phyloP scores from a whole-genome alignment of 768 basidiomycete species.

The Mycena polygramma region DNA sequence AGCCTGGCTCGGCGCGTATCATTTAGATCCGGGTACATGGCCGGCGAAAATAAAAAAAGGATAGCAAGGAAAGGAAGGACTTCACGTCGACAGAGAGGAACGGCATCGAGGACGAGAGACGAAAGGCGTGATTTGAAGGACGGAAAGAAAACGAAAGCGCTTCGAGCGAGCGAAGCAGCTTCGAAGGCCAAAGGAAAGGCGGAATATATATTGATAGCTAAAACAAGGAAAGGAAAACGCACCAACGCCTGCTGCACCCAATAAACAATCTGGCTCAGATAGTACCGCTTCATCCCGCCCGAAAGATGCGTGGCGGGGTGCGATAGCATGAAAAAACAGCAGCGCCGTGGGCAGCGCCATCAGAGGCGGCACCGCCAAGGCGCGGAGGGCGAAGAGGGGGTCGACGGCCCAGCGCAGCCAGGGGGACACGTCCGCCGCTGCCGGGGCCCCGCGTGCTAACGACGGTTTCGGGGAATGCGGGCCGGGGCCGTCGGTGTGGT shows the following conservation, averaged over 20 bases:
- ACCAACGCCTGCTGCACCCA: constrained; percentile 25
- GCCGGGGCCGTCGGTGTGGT: neutral
- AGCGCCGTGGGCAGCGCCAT: neutral
- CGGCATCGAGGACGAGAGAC: too few relatives aligned
- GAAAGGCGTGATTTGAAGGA: too few relatives aligned
- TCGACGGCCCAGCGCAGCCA: neutral
- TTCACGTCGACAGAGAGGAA: too few relatives aligned
- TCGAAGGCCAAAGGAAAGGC: too few relatives aligned
- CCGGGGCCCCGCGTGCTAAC: neutral
- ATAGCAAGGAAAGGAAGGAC: too few relatives aligned
- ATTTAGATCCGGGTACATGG: too few relatives aligned
- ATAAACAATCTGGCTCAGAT: constrained; percentile 14
- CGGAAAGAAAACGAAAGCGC: too few relatives aligned
- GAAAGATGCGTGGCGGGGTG: constrained; percentile 3
- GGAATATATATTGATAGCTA: too few relatives aligned
- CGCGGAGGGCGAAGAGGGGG: neutral
- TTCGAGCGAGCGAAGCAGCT: too few relatives aligned
- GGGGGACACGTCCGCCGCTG: neutral
- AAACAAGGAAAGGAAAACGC: too few relatives aligned
- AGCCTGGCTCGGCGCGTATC: too few relatives aligned
- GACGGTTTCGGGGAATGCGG: neutral
- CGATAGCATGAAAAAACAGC: constrained; percentile 7
- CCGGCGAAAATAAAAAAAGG: too few relatives aligned
- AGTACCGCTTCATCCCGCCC: constrained; percentile 25
- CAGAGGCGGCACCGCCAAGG: neutral